These are phyloP conservation scores for Neoascochyta sp. DNA, from an alignment of 2,329 filamentous ascomycete species.

Conservation along the genomic window DNA sequence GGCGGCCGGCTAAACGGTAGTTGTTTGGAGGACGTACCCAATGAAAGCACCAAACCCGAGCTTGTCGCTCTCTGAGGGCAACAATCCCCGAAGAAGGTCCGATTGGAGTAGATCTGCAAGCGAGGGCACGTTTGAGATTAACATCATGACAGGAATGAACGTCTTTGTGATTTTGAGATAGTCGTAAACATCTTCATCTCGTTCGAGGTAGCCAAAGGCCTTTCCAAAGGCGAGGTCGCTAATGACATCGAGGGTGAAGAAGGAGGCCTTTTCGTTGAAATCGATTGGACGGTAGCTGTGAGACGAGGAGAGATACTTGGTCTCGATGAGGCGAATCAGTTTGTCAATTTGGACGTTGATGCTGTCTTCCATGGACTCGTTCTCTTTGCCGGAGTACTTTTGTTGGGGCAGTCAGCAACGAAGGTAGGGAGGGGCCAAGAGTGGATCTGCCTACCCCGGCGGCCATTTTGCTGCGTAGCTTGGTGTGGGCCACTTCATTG, in stretches of 20 bases:
- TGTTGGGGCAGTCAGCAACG: too few species aligned
- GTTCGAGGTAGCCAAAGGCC: constrained; percentile 49
- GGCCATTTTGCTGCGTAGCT: constrained; percentile 44
- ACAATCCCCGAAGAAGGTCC: constrained; percentile 9
- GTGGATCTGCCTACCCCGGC: constrained; percentile 28
- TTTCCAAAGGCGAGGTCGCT: constrained; percentile 50
- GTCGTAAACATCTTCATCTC: constrained; percentile 46
- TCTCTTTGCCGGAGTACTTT: constrained; percentile 46
- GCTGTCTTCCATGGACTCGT: constrained; percentile 46
- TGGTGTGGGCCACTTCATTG: constrained; percentile 45
- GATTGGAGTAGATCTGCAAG: constrained; percentile 15
- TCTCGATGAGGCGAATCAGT: constrained; percentile 46
- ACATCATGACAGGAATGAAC: constrained; percentile 15
- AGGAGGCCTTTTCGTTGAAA: constrained; percentile 47
- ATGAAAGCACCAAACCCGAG: constrained; percentile 38
- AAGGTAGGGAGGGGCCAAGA: neutral
- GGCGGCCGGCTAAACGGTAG: too few species aligned
- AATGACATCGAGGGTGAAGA: constrained; percentile 54
- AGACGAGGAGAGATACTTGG: constrained; percentile 37
- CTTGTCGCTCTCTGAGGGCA: constrained; percentile 43
- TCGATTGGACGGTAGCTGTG: constrained; percentile 40
- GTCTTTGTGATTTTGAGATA: constrained; percentile 45
- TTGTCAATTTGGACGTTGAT: constrained; percentile 47
- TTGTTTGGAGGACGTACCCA: constrained; percentile 13
- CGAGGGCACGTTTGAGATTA: constrained; percentile 10